Evolutionary conservation across 2,329 filamentous ascomycete species (phyloP).

Genomic region (Sporothrix euskadiensis): DNA sequence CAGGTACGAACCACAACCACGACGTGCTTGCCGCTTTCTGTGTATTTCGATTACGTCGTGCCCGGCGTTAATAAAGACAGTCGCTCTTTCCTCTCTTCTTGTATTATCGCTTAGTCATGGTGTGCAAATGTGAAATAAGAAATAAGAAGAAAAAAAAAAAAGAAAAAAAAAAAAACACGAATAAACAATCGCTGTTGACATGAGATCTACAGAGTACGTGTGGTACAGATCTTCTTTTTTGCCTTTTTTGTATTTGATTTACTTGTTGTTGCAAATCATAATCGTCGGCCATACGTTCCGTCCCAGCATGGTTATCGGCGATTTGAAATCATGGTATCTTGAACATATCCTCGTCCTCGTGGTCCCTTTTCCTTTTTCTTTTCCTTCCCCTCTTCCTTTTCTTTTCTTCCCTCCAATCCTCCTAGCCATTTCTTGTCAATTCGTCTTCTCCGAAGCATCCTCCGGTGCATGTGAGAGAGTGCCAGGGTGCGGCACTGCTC

Average conservation of each 20-base stretch:
- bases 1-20: conserved; percentile 7
- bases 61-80: not conserved
- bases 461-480: not conserved
- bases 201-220: not conserved
- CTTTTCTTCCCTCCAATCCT: not conserved
- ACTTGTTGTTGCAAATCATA: conserved; percentile 4
- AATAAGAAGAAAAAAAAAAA: not conserved
- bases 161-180: not conserved
- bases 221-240: not conserved
- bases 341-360: not conserved
- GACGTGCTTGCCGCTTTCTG: not conserved
- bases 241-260: not conserved
- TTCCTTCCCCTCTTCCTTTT: not conserved
- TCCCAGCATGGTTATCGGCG: not conserved
- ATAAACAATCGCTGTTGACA: not conserved
- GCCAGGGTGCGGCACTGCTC: not conserved
- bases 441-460: not conserved
- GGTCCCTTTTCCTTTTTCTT: not conserved
- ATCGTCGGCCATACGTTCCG: not conserved
- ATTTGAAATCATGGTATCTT: conserved; percentile 20
- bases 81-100: not conserved
- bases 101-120: not conserved
- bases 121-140: not conserved
- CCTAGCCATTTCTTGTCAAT: too few relatives aligned
- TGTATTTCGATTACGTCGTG: not conserved